These are phyloP conservation scores for Hypholoma fasciculare DNA, from an alignment of 768 basidiomycete species.

Conservation along the genomic window DNA sequence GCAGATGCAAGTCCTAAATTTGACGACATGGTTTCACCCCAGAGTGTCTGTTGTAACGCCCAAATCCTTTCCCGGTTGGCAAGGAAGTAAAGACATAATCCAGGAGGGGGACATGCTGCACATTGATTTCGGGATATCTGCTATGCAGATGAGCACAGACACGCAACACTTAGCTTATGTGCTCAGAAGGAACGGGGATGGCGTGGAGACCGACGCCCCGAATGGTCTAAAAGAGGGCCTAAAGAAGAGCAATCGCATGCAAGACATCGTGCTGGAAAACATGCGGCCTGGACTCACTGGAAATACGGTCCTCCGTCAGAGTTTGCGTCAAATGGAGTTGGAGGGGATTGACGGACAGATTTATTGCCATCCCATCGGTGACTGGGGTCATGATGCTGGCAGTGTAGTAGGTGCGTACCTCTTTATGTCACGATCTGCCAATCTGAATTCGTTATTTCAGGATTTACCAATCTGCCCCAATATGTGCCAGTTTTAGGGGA, in stretches of 20 bases:
- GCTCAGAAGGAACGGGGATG: slow-evolving; percentile 30
- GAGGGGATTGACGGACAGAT: slow-evolving; percentile 49
- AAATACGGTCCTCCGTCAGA: slow-evolving; percentile 42
- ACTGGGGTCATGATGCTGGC: slow-evolving; percentile 55
- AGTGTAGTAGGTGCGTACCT: slow-evolving; percentile 42
- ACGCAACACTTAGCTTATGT: slow-evolving; percentile 60
- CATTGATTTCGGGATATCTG: slow-evolving; percentile 55
- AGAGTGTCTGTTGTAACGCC: slow-evolving; percentile 45
- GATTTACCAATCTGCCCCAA: slow-evolving; percentile 43
- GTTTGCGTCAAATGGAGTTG: slow-evolving; percentile 41
- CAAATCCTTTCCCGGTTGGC: slow-evolving; percentile 42
- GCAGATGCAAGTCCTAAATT: slow-evolving; percentile 45
- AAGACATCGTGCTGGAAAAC: slow-evolving; percentile 44
- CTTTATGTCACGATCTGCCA: not conserved
- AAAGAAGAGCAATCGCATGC: slow-evolving; percentile 47
- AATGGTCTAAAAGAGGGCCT: slow-evolving; percentile 44
- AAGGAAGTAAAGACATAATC: slow-evolving; percentile 38
- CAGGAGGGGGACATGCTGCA: slow-evolving; percentile 52
- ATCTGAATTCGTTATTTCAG: slow-evolving; percentile 19
- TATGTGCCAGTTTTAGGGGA: slow-evolving; percentile 49
- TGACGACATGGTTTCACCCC: slow-evolving; percentile 55
- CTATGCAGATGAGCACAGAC: slow-evolving; percentile 56
- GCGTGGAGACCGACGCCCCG: slow-evolving; percentile 42
- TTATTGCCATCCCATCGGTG: slow-evolving; percentile 55
- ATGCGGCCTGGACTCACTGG: slow-evolving; percentile 49